Base-by-base conservation (phyloP, 176 grass and related monocot species). In the Eleusine coracana region DNA sequence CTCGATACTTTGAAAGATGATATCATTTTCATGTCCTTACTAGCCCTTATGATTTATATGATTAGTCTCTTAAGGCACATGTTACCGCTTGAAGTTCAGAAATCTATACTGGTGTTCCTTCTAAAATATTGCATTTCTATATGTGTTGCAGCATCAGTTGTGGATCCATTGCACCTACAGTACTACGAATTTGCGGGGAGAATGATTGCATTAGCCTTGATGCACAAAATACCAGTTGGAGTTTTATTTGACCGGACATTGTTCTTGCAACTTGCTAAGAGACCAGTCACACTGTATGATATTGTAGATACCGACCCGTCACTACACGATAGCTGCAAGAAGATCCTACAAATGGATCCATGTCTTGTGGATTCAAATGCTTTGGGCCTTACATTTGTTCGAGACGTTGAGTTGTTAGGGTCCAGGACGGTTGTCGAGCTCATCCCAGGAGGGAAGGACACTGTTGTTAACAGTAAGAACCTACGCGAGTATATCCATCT, bases 341-440 rank as follows among this genome's bases (percentile, higher is more conserved):
- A 89, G 11, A 89, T 96, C 82, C 72, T 96, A 29, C 86, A 96
- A 74, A 92, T 96, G 93, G 86, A 92, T 45, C 58, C 83, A 18
- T 74, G 38, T 10, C 48, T 96, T 71, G 51, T 96, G 12, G 90
- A 96, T 82, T 92, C 88, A 82, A 74, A 96, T 45, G 77, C 11
- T 12, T 21, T 96, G 50, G 88, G 77, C 9, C 80, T 96, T 25
- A 92, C 88, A 66, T 96, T 96, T 71, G 71, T 64, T 37, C 76
- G 77, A 78, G 90, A 96, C 80, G 50, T 74, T 12, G 88, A 73
- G 5, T 74, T 72, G 60, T 42, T 80, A 38, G 88, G 90, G 7
- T 80, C 80, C 17, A 48, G 75, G 56, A 87, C 60, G 40, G 61
- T 81, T 18, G 84, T 80, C 13, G 86, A 96, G 52, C 88, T 92